A percentile compares a stretch with the other conserved stretches of the same genome.
phyloP scores from a whole-genome alignment of 2,329 filamentous ascomycete genomes.

The Talaromyces sp. region DNA sequence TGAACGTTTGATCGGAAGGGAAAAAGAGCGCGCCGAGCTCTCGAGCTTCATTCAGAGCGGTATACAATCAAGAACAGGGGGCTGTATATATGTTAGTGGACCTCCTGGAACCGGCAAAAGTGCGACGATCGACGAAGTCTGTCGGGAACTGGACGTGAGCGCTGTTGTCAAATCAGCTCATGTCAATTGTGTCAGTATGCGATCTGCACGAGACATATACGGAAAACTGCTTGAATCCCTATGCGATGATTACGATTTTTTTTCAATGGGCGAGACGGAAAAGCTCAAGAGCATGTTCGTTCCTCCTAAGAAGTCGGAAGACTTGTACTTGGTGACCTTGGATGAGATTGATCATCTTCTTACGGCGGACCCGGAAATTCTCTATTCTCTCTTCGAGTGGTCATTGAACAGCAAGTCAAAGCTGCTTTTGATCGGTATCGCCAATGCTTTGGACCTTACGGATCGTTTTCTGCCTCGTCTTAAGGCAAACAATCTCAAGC shows the following conservation, averaged over 20 bases:
- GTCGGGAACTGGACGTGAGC: conserved; percentile 54
- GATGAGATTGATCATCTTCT: conserved; percentile 96
- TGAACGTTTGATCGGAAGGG: conserved; percentile 72
- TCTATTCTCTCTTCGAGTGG: conserved; percentile 97
- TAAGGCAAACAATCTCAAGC: conserved; percentile 88
- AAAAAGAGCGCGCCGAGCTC: conserved; percentile 64
- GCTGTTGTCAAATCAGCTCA: conserved; percentile 64
- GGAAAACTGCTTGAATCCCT: conserved; percentile 70
- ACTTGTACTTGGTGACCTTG: conserved; percentile 75
- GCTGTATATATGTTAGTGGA: conserved; percentile 91
- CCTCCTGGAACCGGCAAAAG: conserved; percentile 97
- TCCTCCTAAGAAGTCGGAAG: conserved; percentile 52
- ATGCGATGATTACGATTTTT: conserved; percentile 57
- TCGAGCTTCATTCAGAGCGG: conserved; percentile 64
- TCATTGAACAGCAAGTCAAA: conserved; percentile 76
- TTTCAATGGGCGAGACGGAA: conserved; percentile 64
- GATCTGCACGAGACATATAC: conserved; percentile 81
- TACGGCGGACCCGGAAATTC: conserved; percentile 78
- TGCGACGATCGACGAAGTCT: conserved; percentile 81
- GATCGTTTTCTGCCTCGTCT: conserved; percentile 91
- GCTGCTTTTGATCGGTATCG: conserved; percentile 84
- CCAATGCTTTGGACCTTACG: conserved; percentile 91
- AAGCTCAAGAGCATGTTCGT: conserved; percentile 69
- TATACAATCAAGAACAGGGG: conserved; percentile 58
- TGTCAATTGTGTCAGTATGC: conserved; percentile 97